These are phyloP conservation scores for Ustilago xerochloae DNA, from an alignment of 1,284 basidiomycete species.

Conservation along the genomic window DNA sequence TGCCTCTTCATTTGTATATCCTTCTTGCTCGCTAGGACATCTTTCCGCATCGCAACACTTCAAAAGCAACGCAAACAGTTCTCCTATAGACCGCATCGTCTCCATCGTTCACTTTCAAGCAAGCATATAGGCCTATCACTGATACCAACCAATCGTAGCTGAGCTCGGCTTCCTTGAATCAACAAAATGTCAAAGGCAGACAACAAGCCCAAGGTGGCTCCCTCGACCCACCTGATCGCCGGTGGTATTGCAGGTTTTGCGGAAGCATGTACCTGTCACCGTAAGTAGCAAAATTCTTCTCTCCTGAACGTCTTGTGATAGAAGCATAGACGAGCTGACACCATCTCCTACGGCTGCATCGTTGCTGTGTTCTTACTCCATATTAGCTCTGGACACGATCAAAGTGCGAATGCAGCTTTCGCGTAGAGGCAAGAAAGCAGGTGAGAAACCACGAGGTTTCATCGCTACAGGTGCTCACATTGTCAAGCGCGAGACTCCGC, in stretches of 20 bases:
- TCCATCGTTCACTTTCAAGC: background rate
- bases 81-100: no score
- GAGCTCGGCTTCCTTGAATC: background rate
- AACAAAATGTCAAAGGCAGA: slow-evolving; percentile 30
- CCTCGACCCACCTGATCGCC: slow-evolving; percentile 67
- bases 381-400: slow-evolving; percentile 82
- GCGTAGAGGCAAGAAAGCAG: slow-evolving; percentile 52
- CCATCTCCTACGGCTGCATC: no score
- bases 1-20: background rate
- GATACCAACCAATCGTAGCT: background rate
- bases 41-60: background rate
- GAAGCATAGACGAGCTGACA: background rate
- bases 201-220: slow-evolving; percentile 64
- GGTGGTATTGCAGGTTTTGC: slow-evolving; percentile 68
- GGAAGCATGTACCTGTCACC: slow-evolving; percentile 68
- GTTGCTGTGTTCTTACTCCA: background rate
- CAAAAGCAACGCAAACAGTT: background rate
- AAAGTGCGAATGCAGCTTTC: slow-evolving; percentile 94
- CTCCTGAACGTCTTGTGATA: background rate
- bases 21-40: background rate
- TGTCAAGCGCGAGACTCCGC: slow-evolving; percentile 87
- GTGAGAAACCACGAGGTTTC: slow-evolving; percentile 82
- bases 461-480: slow-evolving; percentile 91
- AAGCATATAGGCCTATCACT: slow-evolving; percentile 1
- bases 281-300: slow-evolving; percentile 43